Evolutionary conservation across 192 early-diverging fungal genomes (phyloP).

Genomic region (Entomortierella parvispora): DNA sequence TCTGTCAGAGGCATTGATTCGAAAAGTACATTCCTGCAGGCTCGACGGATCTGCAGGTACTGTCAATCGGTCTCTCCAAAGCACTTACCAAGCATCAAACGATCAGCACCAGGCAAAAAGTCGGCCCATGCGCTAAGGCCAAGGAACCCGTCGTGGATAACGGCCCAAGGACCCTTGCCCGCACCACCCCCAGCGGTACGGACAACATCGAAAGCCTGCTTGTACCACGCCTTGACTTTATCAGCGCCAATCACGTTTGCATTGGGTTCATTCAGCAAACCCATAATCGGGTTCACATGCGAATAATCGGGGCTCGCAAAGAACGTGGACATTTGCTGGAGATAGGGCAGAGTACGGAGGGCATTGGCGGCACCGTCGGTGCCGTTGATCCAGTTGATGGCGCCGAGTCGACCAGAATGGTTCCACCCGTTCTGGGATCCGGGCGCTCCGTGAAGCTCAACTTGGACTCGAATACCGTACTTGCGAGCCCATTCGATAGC

Average conservation of each 20-base stretch:
- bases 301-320: conserved; percentile 59
- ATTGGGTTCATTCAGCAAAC: conserved; percentile 62
- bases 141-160: conserved; percentile 61
- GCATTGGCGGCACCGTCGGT: conserved; percentile 58
- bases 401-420: conserved; percentile 56
- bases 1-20: no score
- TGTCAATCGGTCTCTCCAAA: no score
- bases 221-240: conserved; percentile 55
- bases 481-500: conserved; percentile 71
- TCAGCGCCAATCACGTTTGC: conserved; percentile 18
- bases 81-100: conserved; percentile 56
- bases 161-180: conserved; percentile 43
- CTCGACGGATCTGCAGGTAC: no score
- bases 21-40: no score
- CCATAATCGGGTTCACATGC: conserved; percentile 58
- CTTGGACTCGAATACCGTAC: conserved; percentile 71
- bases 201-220: conserved; percentile 44
- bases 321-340: conserved; percentile 63
- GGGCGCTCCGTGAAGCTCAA: conserved; percentile 77
- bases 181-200: conserved; percentile 42
- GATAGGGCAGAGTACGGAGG: conserved; percentile 58
- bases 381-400: conserved; percentile 56
- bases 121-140: conserved; percentile 45
- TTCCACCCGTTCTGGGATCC: conserved; percentile 82
- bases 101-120: conserved; percentile 49